Percentiles rank a stretch among this genome's conserved stretches.
These are phyloP conservation scores for Coniochaeta pulveracea DNA, from an alignment of 2,329 filamentous ascomycete genomes.

Conservation along the genomic window DNA sequence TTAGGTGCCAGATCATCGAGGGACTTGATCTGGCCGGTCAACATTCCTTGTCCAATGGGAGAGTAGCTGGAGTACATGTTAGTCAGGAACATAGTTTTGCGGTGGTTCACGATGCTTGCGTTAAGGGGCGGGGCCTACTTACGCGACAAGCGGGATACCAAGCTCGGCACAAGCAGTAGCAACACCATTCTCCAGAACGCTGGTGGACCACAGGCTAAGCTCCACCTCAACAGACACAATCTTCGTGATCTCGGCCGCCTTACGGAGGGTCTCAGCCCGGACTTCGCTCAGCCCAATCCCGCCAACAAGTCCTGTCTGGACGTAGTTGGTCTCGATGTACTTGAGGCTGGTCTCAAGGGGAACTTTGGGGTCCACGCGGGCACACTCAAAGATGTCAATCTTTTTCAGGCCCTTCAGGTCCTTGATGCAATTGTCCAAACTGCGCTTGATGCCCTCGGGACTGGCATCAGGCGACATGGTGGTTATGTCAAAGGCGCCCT, in stretches of 20 bases:
- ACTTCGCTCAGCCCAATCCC: conserved; percentile 29
- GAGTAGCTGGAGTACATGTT: conserved; percentile 8
- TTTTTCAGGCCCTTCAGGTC: conserved; percentile 6
- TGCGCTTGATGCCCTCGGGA: conserved; percentile 31
- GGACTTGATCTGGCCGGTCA: conserved; percentile 42
- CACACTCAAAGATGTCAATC: conserved; percentile 42
- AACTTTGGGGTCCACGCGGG: conserved; percentile 24
- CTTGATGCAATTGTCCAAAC: conserved; percentile 32
- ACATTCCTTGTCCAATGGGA: conserved; percentile 34
- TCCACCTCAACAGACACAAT: conserved; percentile 32
- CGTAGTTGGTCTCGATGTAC: conserved; percentile 18
- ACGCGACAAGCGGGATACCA: conserved; percentile 53
- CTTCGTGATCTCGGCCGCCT: conserved; percentile 20
- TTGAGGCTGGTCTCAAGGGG: conserved; percentile 30
- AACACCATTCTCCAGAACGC: conserved; percentile 20
- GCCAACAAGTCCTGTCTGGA: conserved; percentile 29
- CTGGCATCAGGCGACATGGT: conserved; percentile 26
- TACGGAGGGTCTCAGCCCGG: conserved; percentile 24
- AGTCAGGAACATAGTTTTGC: conserved; percentile 15
- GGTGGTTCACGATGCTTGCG: conserved; percentile 36
- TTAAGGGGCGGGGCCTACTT: not conserved
- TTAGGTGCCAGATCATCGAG: conserved; percentile 40
- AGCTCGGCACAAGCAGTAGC: conserved; percentile 43
- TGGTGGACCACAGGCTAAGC: conserved; percentile 22
- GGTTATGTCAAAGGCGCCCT: conserved; percentile 30